Base-by-base conservation (phyloP, 2,329 filamentous ascomycete species). In the Pochonia chlamydosporia region DNA sequence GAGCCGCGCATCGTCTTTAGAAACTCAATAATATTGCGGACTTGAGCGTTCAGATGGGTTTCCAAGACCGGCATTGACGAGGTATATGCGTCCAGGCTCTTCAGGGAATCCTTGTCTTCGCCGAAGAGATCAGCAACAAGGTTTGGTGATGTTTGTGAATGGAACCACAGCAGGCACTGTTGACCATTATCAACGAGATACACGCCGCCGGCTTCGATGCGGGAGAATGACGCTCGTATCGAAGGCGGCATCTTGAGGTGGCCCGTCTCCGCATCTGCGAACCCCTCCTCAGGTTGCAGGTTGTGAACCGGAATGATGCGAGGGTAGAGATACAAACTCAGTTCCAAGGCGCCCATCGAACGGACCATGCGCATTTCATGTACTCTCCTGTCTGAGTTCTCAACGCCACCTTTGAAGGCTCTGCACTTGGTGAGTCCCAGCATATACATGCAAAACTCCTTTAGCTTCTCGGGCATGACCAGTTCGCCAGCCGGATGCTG, bases 121-220 rank as follows among this genome's bases (percentile, higher is more conserved):
- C 93, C 93, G 57, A 99, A 96, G 3, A 99, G 80, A 62, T 99
- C 93, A 52, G 85, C 76, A 13, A 99, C 77, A 8, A 99, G 76
- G 62, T 96, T 95, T 2, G 92, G 92, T 18, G 90, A 96, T 16
- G 95, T 93, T 63, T 95, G 88, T 2, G 85, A 75, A 63, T 99
- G 93, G 55, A 97, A 76, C 93, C 93, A 99, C 14, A 99, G 72
- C 21, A 97, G 78, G 60, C 90, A 88, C 54, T 87, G 82, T 64
- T 99, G 93, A 5, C 93, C 93, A 58, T 97, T 96, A 64, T 99
- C 93, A 20, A 99, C 85, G 16, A 99, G 72, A 63, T 99, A 99
- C 1, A 86, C 93, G 26, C 93, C 93, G 24, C 93, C 93, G 46
- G 95, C 85, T 68, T 99, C 92, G 39, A 97, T 84, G 36, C 87